Conservation (phyloP, 2,329 filamentous ascomycete genomes). For the Calonectria fujianensis region DNA sequence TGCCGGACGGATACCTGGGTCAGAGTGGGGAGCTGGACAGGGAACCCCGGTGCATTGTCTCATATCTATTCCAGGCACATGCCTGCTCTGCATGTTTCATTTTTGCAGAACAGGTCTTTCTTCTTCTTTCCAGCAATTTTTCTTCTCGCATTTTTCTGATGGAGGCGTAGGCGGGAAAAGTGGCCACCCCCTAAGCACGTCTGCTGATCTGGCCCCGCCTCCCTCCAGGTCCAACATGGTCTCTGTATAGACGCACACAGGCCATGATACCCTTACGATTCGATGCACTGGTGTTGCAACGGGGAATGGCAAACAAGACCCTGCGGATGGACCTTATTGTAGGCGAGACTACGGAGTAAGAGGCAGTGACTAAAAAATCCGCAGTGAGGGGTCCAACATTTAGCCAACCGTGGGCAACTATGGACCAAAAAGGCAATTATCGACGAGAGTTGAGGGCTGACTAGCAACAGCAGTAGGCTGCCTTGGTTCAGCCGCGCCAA, state of each 20-base stretch:
- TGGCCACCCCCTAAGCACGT: conserved; percentile 6
- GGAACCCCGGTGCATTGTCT: conserved; percentile 27
- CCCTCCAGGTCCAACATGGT: background rate
- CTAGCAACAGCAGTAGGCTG: conserved; percentile 6
- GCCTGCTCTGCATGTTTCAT: conserved; percentile 43
- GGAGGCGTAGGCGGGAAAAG: conserved; percentile 22
- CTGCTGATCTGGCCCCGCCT: conserved; percentile 14
- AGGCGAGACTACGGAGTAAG: background rate
- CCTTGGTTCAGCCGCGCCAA: conserved; percentile 30
- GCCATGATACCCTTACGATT: conserved; percentile 22
- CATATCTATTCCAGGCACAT: conserved; percentile 40
- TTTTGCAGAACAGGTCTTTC: conserved; percentile 1
- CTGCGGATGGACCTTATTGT: conserved; percentile 6
- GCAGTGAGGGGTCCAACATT: background rate
- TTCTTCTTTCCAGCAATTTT: conserved; percentile 19
- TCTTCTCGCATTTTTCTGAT: conserved; percentile 22
- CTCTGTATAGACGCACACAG: conserved; percentile 7
- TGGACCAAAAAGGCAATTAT: conserved; percentile 7
- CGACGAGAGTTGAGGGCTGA: conserved; percentile 3
- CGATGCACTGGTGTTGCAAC: conserved; percentile 11
- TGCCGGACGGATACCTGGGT: conserved; percentile 10
- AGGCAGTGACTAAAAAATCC: background rate
- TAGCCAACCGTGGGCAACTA: background rate
- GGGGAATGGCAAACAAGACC: conserved; percentile 1
- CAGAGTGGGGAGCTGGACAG: background rate